Percentiles rank a stretch among this genome's conserved stretches.
Evolutionary conservation across 306 rosid species (phyloP).

Genomic region (Cyclanthera cordifolia): DNA sequence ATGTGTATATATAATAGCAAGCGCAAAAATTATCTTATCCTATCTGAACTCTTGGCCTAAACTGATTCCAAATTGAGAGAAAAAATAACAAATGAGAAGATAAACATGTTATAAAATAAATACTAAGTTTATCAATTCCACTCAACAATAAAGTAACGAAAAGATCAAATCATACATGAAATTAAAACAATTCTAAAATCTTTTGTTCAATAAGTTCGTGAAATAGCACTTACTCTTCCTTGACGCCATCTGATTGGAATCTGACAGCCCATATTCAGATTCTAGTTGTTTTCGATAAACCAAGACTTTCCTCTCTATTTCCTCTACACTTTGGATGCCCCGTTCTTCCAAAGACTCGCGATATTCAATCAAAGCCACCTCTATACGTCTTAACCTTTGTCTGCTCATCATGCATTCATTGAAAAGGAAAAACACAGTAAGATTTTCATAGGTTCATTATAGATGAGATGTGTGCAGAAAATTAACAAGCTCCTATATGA

Average conservation of each 20-base stretch:
- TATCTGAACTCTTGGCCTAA: too few species aligned
- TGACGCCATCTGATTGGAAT: slow-evolving; percentile 55
- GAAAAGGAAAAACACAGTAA: slow-evolving; percentile 3
- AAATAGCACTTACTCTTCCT: slow-evolving; percentile 50
- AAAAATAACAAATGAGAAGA: too few species aligned
- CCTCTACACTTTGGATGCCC: slow-evolving; percentile 67
- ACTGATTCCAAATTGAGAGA: too few species aligned
- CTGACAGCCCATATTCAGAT: slow-evolving; percentile 62
- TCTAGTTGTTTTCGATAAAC: slow-evolving; percentile 53
- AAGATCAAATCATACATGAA: not conserved
- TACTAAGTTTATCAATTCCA: too few species aligned
- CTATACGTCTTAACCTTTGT: slow-evolving; percentile 84
- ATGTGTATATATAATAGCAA: too few species aligned
- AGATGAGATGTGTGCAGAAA: not conserved
- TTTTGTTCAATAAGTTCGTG: not conserved
- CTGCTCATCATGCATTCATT: slow-evolving; percentile 28
- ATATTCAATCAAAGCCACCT: slow-evolving; percentile 88
- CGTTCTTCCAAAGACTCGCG: slow-evolving; percentile 87
- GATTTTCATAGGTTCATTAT: not conserved
- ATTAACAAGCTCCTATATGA: not conserved
- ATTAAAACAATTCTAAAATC: not conserved
- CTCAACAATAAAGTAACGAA: too few species aligned
- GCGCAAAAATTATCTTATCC: too few species aligned
- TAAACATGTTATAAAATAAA: too few species aligned
- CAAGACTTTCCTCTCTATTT: slow-evolving; percentile 64